A percentile compares a stretch with the other conserved stretches of the same genome.
These are phyloP conservation scores for Dacryopinax spathularia DNA, from an alignment of 768 basidiomycete genomes.

Conservation along the genomic window DNA sequence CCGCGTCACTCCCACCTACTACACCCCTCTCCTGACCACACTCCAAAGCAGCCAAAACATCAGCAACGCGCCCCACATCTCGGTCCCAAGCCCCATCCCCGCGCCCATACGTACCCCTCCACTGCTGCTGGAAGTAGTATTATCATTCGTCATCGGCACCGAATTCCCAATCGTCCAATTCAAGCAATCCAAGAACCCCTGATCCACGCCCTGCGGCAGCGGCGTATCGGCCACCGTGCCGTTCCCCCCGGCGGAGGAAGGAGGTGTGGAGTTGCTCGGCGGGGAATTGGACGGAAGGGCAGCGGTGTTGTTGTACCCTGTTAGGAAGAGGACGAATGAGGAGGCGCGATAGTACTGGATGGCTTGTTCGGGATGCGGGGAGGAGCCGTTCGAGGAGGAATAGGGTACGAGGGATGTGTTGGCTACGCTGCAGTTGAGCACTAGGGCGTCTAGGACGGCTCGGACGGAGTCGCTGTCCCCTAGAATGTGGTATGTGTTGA, in stretches of 20 bases:
- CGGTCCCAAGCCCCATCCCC: no score
- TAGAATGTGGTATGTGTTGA: slow-evolving; percentile 7
- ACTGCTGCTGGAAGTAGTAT: no score
- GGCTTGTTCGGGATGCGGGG: slow-evolving; percentile 4
- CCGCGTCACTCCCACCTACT: no score
- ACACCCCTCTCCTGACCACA: no score
- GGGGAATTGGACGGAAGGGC: background rate
- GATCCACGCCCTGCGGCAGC: slow-evolving; percentile 1
- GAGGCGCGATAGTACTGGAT: slow-evolving; percentile 11
- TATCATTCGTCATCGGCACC: slow-evolving; percentile 8
- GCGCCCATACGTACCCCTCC: no score
- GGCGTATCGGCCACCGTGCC: slow-evolving; percentile 5
- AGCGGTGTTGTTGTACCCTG: slow-evolving; percentile 5
- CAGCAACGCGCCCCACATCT: no score
- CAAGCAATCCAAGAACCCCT: slow-evolving; percentile 6
- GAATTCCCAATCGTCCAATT: slow-evolving; percentile 8
- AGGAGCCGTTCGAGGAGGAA: background rate
- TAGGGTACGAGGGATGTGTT: background rate
- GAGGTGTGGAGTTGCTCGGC: slow-evolving; percentile 5
- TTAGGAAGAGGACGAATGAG: slow-evolving; percentile 6
- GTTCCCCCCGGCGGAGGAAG: no score
- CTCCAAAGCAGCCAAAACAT: no score
- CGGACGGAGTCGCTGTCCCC: slow-evolving; percentile 6
- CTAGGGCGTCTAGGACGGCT: slow-evolving; percentile 4
- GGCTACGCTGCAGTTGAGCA: slow-evolving; percentile 2